Evolutionary conservation across 129 eudicot species (phyloP), one percentile per base, ranked within the genome.

Genomic region (Centaurea solstitialis): DNA sequence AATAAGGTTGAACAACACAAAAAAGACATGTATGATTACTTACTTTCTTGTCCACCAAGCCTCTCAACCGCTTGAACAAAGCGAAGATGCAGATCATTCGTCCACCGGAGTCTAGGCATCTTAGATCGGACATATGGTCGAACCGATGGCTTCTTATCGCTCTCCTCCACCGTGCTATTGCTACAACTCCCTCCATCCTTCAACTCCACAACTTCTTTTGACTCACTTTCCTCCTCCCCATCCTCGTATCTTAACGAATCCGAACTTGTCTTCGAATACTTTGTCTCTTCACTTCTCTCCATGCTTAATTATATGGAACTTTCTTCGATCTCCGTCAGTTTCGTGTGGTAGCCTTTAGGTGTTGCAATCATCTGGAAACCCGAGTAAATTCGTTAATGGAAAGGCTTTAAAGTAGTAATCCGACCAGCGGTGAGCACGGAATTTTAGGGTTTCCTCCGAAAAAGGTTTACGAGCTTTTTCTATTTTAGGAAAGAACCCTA

Each of bases 1-100:
- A 45, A 5, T 10, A 65, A 45, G 64, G 33, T 38, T 59, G 20
- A 65, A 38, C 20, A 59, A 33, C 21, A 72, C 10, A 40, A 18
- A 79, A 40, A 18, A 79, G 4, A 18, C 21, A 53, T 47, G 41
- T 40, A 35, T 67, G 13, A 33, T 33, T 3, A 88, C 97, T 85
- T 72, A 92, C 97, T 86, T 7, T 92, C 97, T 88, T 86, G 94
- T 70, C 97, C 97, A 74, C 97, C 97, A 68, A 92, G 97, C 72
- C 91, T 90, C 81, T 90, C 93, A n/a, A 92, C 93, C 2, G 97
- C 97, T 69, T 92, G 88, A 80, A 88, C 93, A 81, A 92, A 92
- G 26, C 97, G 91, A 80, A 85, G 93, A 84, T 92, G 97, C 70
- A 92, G 93, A 76, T 92, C 97, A 17, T 89, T 87, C 2, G 97